phyloP scores from a whole-genome alignment of 257 asterid species.

The Jasminum sambac region DNA sequence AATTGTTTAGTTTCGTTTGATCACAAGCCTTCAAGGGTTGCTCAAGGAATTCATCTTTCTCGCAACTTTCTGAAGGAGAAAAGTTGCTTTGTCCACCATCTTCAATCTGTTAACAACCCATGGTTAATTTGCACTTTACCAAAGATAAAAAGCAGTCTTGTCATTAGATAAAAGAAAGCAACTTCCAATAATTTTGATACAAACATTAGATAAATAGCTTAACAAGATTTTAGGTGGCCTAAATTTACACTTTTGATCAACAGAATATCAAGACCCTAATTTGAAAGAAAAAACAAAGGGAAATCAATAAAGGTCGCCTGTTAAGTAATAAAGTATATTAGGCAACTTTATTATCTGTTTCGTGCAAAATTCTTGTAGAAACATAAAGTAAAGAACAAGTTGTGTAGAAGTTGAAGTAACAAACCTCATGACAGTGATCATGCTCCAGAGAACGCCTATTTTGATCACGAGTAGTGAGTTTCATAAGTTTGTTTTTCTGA shows the following conservation, averaged over 20 bases:
- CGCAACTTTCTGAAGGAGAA: constrained; percentile 34
- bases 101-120: constrained; percentile 41
- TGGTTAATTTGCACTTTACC: constrained; percentile 5
- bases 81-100: constrained; percentile 30
- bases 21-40: constrained; percentile 34
- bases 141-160: constrained; percentile 2
- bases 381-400: constrained; percentile 9
- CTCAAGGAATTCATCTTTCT: constrained; percentile 29
- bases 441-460: constrained; percentile 33
- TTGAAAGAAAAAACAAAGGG: background rate
- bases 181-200: background rate
- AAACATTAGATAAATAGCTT: background rate
- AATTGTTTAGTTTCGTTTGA: constrained; percentile 36
- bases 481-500: constrained; percentile 48
- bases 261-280: constrained; percentile 10
- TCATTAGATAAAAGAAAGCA: background rate
- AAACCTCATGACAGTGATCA: constrained; percentile 41
- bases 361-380: background rate
- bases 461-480: constrained; percentile 39
- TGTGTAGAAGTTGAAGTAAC: constrained; percentile 16
- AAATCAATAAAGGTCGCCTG: background rate
- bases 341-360: background rate
- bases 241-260: background rate
- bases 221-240: constrained; percentile 7
- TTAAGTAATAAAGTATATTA: background rate